A percentile compares a stretch with the other conserved stretches of the same genome.
Evolutionary conservation across 768 basidiomycete genomes (phyloP).

Genomic region (Phaeotremella skinneri): DNA sequence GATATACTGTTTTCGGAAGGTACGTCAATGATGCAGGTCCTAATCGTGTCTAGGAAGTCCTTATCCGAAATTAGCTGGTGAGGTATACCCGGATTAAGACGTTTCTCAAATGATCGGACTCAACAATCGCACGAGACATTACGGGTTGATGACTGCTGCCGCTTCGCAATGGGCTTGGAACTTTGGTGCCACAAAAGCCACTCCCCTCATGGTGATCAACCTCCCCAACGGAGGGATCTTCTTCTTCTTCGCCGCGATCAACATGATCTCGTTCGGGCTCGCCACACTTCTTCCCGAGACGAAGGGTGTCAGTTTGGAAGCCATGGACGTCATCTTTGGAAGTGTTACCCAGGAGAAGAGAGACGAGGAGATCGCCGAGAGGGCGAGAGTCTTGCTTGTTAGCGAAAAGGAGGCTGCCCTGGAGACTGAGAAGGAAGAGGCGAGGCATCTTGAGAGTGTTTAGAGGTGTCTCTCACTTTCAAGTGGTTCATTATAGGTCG

Average conservation of each 20-base stretch:
- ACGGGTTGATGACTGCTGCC: constrained; percentile 71
- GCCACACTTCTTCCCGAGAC: constrained; percentile 26
- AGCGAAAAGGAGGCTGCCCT: not conserved
- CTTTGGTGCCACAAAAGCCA: constrained; percentile 36
- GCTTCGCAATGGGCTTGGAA: constrained; percentile 63
- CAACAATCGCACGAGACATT: constrained; percentile 77
- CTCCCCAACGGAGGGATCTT: constrained; percentile 44
- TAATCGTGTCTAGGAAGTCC: too few species aligned
- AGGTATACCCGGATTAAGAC: too few species aligned
- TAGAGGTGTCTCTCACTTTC: too few species aligned
- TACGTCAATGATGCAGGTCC: too few species aligned
- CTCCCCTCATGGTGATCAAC: constrained; percentile 41
- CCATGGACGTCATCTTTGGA: constrained; percentile 45
- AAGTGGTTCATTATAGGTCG: too few species aligned
- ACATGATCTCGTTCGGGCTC: constrained; percentile 27
- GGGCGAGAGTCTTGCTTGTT: constrained; percentile 1
- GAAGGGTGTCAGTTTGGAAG: constrained; percentile 31
- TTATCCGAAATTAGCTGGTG: too few species aligned
- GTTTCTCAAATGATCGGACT: too few species aligned
- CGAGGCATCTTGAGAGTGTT: not conserved
- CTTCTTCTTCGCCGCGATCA: constrained; percentile 45
- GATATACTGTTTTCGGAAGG: too few species aligned
- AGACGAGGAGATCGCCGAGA: constrained; percentile 30
- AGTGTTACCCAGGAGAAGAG: constrained; percentile 40
- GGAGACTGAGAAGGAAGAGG: not conserved